Conservation (phyloP, 2,329 filamentous ascomycete genomes). For the Botrytis elliptica region DNA sequence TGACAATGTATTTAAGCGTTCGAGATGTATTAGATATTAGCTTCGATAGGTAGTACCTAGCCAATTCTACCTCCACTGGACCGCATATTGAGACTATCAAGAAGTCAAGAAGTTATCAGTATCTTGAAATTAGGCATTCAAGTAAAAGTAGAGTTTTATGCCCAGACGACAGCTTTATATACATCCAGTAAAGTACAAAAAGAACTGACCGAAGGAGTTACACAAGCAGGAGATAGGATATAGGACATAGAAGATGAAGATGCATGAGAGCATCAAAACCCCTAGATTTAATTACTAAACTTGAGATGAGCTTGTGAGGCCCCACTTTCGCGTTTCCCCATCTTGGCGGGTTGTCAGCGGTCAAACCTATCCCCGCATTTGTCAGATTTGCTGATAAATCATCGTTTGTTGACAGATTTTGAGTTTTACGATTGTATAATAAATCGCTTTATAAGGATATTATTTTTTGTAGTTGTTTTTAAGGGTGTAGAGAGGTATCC, state of each 20-base stretch:
- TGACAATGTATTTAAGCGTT: too few relatives aligned
- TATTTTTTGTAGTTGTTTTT: too few relatives aligned
- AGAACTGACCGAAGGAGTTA: background rate
- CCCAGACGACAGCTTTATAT: accelerated
- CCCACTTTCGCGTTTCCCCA: background rate
- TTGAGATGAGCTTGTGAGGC: background rate
- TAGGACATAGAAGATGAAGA: background rate
- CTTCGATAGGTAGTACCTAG: background rate
- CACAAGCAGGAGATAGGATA: background rate
- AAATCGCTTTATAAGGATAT: too few relatives aligned
- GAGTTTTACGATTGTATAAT: too few relatives aligned
- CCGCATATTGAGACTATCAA: background rate
- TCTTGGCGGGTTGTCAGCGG: background rate
- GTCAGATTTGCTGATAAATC: constrained; percentile 10
- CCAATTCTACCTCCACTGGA: background rate
- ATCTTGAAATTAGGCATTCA: background rate
- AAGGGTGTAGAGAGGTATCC: too few relatives aligned
- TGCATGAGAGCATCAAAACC: background rate
- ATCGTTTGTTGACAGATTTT: background rate
- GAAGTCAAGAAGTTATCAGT: background rate
- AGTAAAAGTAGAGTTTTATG: background rate
- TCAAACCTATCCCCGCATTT: background rate
- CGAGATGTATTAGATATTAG: too few relatives aligned
- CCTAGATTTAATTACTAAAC: background rate
- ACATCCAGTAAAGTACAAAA: background rate